Evolutionary conservation across 1,284 basidiomycete genomes (phyloP), one percentile per base, ranked within the genome.

Genomic region (Chalciporus sp.): DNA sequence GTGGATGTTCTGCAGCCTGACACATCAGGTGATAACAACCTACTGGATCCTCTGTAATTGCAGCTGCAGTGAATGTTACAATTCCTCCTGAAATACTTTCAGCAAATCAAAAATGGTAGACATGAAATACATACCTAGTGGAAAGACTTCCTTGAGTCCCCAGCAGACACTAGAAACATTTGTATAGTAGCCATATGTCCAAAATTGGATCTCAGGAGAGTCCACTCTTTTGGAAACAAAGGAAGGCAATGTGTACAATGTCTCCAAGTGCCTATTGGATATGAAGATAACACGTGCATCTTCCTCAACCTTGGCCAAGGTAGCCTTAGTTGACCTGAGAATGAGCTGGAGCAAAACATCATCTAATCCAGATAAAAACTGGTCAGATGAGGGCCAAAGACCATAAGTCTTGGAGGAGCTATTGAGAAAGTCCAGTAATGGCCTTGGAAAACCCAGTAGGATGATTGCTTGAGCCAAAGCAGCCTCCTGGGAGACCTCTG

Each of bases 61-160:
- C 83, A 48, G 70, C 69, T 2, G 86, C 75, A 11, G 83, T 85
- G 55, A 90, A 85, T 1, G 86, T 88, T 1, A 83, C 74, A 57
- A 90, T 66, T 4, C 88, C 88, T 47, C 88, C 88, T 90, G 45
- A 10, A 52, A 16, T 17, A 37, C 7, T 49, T 43, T 57, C 44
- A 60, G 54, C 55, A 61, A n/a, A 49, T 35, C 20, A 59, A 26
- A 35, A 56, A 43, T 16, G 48, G 49, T n/a, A 49, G 39, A 33
- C 51, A 14, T 49, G 23, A 27, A 10, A 14, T 11, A 62, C 70
- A 51, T 61, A 88, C 88, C 88, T 57, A 81, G 64, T 27, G 85
- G 83, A 64, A 80, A 89, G 14, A 90, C 79, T 60, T 85, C 83
- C 28, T 75, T 74, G 10, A 88, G 58, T 8, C 79, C 80, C 86